Conservation (phyloP, 2,329 filamentous ascomycete species). For the Curvularia verruculosa region DNA sequence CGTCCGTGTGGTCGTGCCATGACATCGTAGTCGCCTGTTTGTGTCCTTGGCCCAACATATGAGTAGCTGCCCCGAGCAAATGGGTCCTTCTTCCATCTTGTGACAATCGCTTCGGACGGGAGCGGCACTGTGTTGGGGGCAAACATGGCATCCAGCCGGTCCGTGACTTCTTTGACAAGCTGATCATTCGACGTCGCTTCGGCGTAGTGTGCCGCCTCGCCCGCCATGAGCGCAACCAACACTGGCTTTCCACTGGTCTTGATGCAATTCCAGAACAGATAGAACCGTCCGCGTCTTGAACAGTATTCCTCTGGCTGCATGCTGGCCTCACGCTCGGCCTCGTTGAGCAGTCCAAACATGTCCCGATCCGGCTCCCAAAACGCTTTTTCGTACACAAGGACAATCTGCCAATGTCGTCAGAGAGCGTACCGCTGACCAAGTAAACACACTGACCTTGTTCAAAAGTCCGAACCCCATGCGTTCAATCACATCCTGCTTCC, state of each 20-base stretch:
- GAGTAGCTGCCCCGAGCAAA: constrained; percentile 97
- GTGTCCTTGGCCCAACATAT: constrained; percentile 82
- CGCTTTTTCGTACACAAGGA: constrained; percentile 83
- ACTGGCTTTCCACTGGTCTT: constrained; percentile 86
- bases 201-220: constrained; percentile 87
- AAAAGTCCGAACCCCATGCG: constrained; percentile 90
- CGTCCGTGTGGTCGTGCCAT: constrained; percentile 88
- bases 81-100: constrained; percentile 86
- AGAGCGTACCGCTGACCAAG: neutral
- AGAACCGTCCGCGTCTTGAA: constrained; percentile 83
- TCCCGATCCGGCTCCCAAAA: constrained; percentile 93
- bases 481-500: constrained; percentile 80
- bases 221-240: constrained; percentile 91
- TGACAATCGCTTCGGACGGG: constrained; percentile 86
- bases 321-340: constrained; percentile 71
- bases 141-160: constrained; percentile 79
- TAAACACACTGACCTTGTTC: constrained; percentile 71
- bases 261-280: constrained; percentile 96
- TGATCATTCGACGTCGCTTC: constrained; percentile 77
- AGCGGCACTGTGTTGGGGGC: constrained; percentile 66
- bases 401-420: constrained; percentile 57
- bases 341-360: constrained; percentile 90
- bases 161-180: constrained; percentile 80
- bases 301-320: constrained; percentile 80
- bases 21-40: constrained; percentile 85